These are phyloP conservation scores for Cladophialophora bantiana DNA, from an alignment of 2,329 filamentous ascomycete genomes.

Conservation along the genomic window DNA sequence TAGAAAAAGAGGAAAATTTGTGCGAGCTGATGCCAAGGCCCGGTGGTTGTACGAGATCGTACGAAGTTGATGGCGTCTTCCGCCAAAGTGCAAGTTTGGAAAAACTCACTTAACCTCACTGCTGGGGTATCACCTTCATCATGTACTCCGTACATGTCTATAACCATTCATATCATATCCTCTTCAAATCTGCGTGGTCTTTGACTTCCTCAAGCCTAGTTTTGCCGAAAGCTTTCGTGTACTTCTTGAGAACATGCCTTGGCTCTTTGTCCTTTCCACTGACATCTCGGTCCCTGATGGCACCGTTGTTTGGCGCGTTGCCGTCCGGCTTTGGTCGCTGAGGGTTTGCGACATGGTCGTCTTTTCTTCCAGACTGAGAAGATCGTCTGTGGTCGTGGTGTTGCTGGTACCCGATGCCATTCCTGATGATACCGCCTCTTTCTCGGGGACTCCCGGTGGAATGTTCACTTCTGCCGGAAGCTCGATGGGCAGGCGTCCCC, in stretches of 20 bases:
- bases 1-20: conserved; percentile 4
- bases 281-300: conserved; percentile 8
- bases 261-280: conserved; percentile 30
- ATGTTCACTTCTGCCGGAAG: conserved; percentile 26
- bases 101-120: neutral
- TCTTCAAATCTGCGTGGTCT: conserved; percentile 16
- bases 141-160: neutral
- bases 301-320: neutral
- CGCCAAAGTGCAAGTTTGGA: conserved; percentile 5
- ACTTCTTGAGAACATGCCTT: conserved; percentile 32
- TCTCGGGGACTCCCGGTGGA: neutral
- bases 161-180: neutral
- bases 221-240: conserved; percentile 31
- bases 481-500: conserved; percentile 25
- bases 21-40: neutral
- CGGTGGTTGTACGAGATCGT: conserved; percentile 10
- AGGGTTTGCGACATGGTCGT: conserved; percentile 21
- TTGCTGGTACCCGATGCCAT: conserved; percentile 13
- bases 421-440: conserved; percentile 2
- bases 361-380: conserved; percentile 21
- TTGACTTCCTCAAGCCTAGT: conserved; percentile 30
- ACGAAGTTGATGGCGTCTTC: conserved; percentile 7
- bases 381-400: conserved; percentile 22
- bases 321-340: conserved; percentile 7
- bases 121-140: neutral